Percentiles rank a stretch among this genome's conserved stretches.
phyloP scores from a whole-genome alignment of 495 filamentous ascomycete genomes.

The Paragyromitra xinjiangensis region DNA sequence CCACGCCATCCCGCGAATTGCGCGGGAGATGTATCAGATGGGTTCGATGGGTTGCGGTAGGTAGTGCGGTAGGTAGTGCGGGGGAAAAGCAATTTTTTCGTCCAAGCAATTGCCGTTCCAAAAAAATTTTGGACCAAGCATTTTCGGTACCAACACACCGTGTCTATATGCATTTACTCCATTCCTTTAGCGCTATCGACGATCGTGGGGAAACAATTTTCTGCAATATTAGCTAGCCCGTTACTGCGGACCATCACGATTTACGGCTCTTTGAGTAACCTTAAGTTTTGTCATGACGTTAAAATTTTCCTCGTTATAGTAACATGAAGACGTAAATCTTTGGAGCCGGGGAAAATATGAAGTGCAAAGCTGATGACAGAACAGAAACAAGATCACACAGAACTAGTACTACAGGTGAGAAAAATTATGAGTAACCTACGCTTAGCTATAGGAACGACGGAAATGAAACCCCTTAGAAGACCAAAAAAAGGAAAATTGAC shows the following conservation, averaged over 20 bases:
- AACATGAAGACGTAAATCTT: slow-evolving; percentile 38
- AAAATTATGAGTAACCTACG: slow-evolving; percentile 50
- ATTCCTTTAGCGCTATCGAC: slow-evolving; percentile 39
- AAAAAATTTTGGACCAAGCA: slow-evolving; percentile 40
- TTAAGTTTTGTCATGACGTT: slow-evolving; percentile 24
- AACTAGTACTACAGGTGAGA: slow-evolving; percentile 53
- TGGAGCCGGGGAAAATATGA: slow-evolving; percentile 10
- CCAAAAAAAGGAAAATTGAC: slow-evolving; percentile 50
- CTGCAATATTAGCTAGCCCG: slow-evolving; percentile 21
- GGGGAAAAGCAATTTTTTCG: slow-evolving; percentile 34
- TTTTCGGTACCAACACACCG: slow-evolving; percentile 38
- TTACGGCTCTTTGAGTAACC: slow-evolving; percentile 30
- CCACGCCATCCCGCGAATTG: slow-evolving; percentile 32
- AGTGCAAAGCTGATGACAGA: slow-evolving; percentile 32
- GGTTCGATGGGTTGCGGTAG: slow-evolving; percentile 19
- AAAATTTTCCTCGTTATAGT: slow-evolving; percentile 34
- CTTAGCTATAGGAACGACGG: slow-evolving; percentile 35
- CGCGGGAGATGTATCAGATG: slow-evolving; percentile 35
- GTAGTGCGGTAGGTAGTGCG: slow-evolving; percentile 22
- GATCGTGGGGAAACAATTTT: slow-evolving; percentile 35
- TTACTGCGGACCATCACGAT: slow-evolving; percentile 35
- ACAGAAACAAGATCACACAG: slow-evolving; percentile 49
- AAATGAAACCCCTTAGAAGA: slow-evolving; percentile 51
- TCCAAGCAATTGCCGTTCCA: slow-evolving; percentile 34
- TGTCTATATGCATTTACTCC: slow-evolving; percentile 35